Conservation (phyloP, 2,329 filamentous ascomycete species). For the Colletotrichum limetticola region DNA sequence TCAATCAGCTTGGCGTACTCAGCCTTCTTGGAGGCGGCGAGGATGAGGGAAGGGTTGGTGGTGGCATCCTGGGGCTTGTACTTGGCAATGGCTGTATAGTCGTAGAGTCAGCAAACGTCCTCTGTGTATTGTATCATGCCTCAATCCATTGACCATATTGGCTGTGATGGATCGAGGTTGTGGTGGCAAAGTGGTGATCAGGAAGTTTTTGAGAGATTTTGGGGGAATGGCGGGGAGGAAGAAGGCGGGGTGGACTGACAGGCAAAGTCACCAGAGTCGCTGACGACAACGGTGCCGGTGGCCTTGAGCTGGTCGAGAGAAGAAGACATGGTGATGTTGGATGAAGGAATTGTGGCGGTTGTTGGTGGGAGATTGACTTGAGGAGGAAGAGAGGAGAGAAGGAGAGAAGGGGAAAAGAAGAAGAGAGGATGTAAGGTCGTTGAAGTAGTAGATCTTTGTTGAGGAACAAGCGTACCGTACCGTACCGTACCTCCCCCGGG, state of each 20-base stretch:
- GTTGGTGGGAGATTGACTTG: conserved; percentile 17
- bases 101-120: conserved; percentile 13
- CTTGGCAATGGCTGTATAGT: conserved; percentile 85
- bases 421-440: conserved; percentile 20
- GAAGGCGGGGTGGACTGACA: conserved; percentile 63
- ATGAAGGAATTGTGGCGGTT: conserved; percentile 16
- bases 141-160: neutral
- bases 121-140: conserved; percentile 22
- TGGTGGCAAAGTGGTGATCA: neutral
- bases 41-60: conserved; percentile 98
- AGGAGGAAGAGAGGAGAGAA: neutral
- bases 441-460: conserved; percentile 26
- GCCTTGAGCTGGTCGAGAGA: conserved; percentile 98
- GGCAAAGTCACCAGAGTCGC: conserved; percentile 91
- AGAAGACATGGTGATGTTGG: conserved; percentile 72
- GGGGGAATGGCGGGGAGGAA: conserved; percentile 1
- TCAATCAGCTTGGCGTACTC: conserved; percentile 96
- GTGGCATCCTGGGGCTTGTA: conserved; percentile 99
- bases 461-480: conserved; percentile 7
- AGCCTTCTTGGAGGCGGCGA: conserved; percentile 97
- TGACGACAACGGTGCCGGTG: conserved; percentile 95
- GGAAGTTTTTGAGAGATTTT: conserved; percentile 17
- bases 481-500: neutral
- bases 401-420: conserved; percentile 12
- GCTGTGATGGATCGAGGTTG: conserved; percentile 7